A percentile compares a stretch with the other conserved stretches of the same genome.
These are phyloP conservation scores for Lentinula raphanica DNA, from an alignment of 768 basidiomycete species.

Conservation along the genomic window DNA sequence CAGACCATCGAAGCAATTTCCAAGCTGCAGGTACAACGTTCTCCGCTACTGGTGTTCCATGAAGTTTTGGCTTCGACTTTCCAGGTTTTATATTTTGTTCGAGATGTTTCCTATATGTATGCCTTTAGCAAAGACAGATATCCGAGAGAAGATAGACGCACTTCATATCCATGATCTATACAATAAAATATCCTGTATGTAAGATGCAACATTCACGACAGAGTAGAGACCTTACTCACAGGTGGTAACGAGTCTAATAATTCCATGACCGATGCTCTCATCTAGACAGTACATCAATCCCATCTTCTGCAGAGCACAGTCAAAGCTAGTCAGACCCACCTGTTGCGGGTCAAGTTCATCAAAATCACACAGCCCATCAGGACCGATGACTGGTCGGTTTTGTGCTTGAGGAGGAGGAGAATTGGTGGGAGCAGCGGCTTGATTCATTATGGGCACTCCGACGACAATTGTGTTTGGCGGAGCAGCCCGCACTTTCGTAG, in stretches of 20 bases:
- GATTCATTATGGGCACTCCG: not conserved
- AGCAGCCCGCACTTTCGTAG: conserved; percentile 1
- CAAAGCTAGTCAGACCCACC: conserved; percentile 29
- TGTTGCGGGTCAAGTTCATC: conserved; percentile 35
- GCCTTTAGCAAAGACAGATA: not conserved
- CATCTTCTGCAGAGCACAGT: not conserved
- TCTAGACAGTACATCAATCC: conserved; percentile 24
- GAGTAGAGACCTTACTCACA: conserved; percentile 24
- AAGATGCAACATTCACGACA: not conserved
- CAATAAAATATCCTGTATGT: not conserved
- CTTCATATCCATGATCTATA: conserved; percentile 54
- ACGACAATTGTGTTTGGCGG: not conserved
- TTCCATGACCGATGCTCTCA: conserved; percentile 38
- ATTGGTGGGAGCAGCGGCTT: not conserved
- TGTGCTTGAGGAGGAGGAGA: not conserved
- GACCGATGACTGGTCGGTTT: conserved; percentile 12
- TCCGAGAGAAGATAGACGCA: conserved; percentile 10
- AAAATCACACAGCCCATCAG: conserved; percentile 46
- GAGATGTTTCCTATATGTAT: conserved; percentile 33
- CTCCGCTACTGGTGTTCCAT: conserved; percentile 39
- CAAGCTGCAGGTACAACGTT: conserved; percentile 54
- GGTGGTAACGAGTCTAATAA: conserved; percentile 46
- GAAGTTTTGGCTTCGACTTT: conserved; percentile 48
- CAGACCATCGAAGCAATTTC: conserved; percentile 58
- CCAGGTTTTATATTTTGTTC: conserved; percentile 44